These are phyloP conservation scores for Clonostachys chloroleuca DNA, from an alignment of 2,329 filamentous ascomycete genomes.

Conservation along the genomic window DNA sequence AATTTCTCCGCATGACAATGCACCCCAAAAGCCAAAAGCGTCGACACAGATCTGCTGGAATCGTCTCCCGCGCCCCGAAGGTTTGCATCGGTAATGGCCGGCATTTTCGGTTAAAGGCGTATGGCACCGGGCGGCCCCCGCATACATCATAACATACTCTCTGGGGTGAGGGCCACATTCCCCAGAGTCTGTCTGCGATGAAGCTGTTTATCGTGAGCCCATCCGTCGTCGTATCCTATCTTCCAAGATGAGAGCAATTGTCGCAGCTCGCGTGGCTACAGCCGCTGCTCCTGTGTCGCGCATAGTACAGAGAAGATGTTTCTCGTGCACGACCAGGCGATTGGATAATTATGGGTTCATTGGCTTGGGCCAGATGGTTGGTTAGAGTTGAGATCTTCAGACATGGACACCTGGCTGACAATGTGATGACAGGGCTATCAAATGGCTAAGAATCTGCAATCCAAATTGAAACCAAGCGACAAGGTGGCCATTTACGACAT, in stretches of 20 bases:
- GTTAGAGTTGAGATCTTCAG: conserved; percentile 5
- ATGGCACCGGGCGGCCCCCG: too few relatives aligned
- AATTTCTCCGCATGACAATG: too few relatives aligned
- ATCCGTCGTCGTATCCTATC: background rate
- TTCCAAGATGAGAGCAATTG: conserved; percentile 1
- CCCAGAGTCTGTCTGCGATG: background rate
- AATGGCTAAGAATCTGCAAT: conserved; percentile 59
- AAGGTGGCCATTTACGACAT: conserved; percentile 52
- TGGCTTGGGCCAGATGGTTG: conserved; percentile 57
- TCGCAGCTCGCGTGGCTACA: too few relatives aligned
- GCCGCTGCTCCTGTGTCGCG: conserved; percentile 1
- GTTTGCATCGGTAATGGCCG: conserved; percentile 7
- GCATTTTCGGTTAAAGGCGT: conserved; percentile 1
- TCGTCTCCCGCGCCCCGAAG: background rate
- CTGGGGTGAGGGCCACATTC: too few relatives aligned
- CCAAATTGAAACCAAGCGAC: conserved; percentile 47
- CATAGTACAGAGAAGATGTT: conserved; percentile 35
- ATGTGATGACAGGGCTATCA: conserved; percentile 44
- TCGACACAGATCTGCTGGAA: too few relatives aligned
- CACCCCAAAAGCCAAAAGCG: too few relatives aligned
- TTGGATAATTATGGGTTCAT: conserved; percentile 55
- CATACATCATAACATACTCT: too few relatives aligned
- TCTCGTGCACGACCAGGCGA: conserved; percentile 40
- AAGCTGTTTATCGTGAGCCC: background rate
- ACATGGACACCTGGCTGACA: background rate